A percentile compares a stretch with the other conserved stretches of the same genome.
phyloP scores from a whole-genome alignment of 768 basidiomycete species.

The Podaxis sp. region DNA sequence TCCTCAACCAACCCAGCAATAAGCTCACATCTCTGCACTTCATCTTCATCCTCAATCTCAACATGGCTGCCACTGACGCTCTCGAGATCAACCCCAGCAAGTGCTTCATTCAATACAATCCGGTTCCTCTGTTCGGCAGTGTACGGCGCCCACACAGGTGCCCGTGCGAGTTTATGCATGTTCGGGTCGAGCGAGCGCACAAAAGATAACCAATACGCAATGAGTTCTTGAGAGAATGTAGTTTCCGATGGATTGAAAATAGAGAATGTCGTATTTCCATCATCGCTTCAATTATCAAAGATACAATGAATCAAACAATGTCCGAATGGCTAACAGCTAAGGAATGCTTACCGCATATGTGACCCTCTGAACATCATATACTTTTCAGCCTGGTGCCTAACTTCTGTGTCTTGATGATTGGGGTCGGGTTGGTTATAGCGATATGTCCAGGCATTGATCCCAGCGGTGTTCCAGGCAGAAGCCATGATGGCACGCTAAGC shows the following conservation, averaged over 20 bases:
- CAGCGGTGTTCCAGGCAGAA: slow-evolving; percentile 33
- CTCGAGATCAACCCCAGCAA: slow-evolving; percentile 24
- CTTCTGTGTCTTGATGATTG: slow-evolving; percentile 32
- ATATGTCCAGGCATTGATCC: slow-evolving; percentile 47
- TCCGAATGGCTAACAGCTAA: not conserved
- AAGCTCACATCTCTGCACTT: slow-evolving; percentile 39
- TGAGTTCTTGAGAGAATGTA: slow-evolving; percentile 57
- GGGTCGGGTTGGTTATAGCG: slow-evolving; percentile 60
- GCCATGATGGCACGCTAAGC: slow-evolving; percentile 47
- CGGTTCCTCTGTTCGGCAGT: slow-evolving; percentile 27
- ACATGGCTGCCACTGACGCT: slow-evolving; percentile 38
- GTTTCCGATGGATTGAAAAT: slow-evolving; percentile 43
- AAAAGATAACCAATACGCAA: slow-evolving; percentile 68
- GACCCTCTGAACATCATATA: slow-evolving; percentile 69
- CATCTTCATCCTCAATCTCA: slow-evolving; percentile 35
- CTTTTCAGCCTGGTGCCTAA: slow-evolving; percentile 58
- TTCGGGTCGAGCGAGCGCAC: slow-evolving; percentile 59
- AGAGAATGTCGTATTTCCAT: slow-evolving; percentile 53
- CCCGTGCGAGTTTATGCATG: slow-evolving; percentile 48
- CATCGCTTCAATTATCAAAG: slow-evolving; percentile 31
- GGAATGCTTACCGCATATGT: slow-evolving; percentile 48
- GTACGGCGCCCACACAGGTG: slow-evolving; percentile 52
- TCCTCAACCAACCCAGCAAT: slow-evolving; percentile 31
- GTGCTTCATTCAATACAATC: slow-evolving; percentile 45
- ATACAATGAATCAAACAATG: not conserved